Evolutionary conservation across 345 rosid genomes (phyloP), one percentile per base, ranked within the genome.

Genomic region (Hevea brasiliensis): DNA sequence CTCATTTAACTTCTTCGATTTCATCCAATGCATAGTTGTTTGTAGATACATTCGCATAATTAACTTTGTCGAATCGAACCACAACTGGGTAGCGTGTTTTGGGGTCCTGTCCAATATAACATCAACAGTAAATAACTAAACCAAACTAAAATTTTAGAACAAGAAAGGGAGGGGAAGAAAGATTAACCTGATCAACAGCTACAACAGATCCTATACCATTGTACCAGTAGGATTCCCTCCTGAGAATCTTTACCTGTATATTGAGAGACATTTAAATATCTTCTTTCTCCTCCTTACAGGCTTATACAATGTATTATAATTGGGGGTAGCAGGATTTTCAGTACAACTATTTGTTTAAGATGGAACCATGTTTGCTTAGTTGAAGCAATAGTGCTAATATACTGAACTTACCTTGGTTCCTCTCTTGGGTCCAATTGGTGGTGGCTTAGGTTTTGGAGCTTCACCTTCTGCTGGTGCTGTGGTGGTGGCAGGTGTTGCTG

Each of bases 1-100:
- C 68, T 85, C 84, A 85, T 87, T 89, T 79, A 35, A 87, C 85
- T 85, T 90, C 96, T 69, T 74, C 91, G 24, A 92, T 84, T 85
- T 92, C 98, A 73, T 92, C 97, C 93, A 94, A 77, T 26, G 97
- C 92, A 20, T 92, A 94, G 87, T 92, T 92, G 87, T 94, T 94
- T 60, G 98, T 94, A 18, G 97, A 94, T 83, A 94, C 89, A 82
- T 89, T 94, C 3, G 93, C 98, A 65, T 90, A 90, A 72, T 94
- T 90, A 74, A 94, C 97, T 75, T 94, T 94, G 67, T 86, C 53
- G 83, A 94, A 92, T 78, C 97, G 87, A 77, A 94, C 98, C 81
- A 92, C 98, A 23, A 94, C 98, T 5, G 97, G 98, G 76, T 94
- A 94, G 47, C 90, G 79, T 3, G 88, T 80, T 77, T 89, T 91